Base-by-base conservation (phyloP, 2,329 filamentous ascomycete genomes). In the Ploettnerulaceae sp. region DNA sequence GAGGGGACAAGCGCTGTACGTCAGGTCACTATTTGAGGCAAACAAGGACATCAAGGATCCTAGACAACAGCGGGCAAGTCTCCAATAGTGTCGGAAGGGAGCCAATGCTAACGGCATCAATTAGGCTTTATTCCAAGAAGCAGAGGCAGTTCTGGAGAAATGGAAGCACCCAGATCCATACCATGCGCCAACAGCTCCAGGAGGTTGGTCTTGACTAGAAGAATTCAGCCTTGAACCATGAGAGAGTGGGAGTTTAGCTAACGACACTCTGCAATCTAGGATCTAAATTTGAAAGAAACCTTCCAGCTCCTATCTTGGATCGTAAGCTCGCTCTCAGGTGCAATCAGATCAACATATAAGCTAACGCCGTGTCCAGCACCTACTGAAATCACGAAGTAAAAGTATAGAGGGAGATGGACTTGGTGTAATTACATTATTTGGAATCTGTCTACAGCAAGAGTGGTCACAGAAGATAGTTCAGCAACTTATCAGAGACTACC, bases 121-220 rank as follows among this genome's bases (percentile, higher is more conserved):
- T 12, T 56, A 98, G 93, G 81, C 81, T 39, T 69, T 98, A 48
- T 76, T 97, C 56, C 79, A 82, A 52, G 89, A 96, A 71, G 91
- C 93, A 4, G 90, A 97, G 68, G 84, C 84, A 58, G 66, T 96
- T 49, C 72, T 98, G 53, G 81, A 93, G 62, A 86, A 84, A 68
- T 98, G 91, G 91, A 97, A 97, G 72, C 93, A 98, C 64, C 93
- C 93, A 3, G 93, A 98, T 67, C 90, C 93, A 24, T 97, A 95
- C 67, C 75, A 79, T 58, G 80, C 84, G 56, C 93, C 93, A 11
- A 95, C 89, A 32, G 91, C 93, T 29, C 93, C 93, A 8, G 93
- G 93, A 76, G 93, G 91, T 93, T 73, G 55, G 77, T 51, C 5
- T 36, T 29, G 14, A 22, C 6, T 41, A 25, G 20, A 22, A 41